Percentiles rank a stretch among this genome's conserved stretches.
Evolutionary conservation across 2,329 filamentous ascomycete genomes (phyloP).

Genomic region (Paracorniculantispora psalliotae): DNA sequence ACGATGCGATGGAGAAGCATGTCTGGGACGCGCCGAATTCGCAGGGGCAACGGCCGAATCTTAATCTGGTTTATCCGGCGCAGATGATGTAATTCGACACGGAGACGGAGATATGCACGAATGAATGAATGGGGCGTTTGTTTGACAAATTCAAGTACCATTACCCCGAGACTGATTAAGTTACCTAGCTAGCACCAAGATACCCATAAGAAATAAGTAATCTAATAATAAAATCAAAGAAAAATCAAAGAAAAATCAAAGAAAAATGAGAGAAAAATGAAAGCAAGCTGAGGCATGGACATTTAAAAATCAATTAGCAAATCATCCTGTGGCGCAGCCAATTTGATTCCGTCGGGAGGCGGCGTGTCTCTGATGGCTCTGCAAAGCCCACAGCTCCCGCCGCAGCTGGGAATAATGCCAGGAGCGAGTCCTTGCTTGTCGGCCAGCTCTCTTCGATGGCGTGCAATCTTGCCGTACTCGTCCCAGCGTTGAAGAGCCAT

Average conservation of each 20-base stretch:
- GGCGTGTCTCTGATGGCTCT: constrained; percentile 1
- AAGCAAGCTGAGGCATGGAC: too few species aligned
- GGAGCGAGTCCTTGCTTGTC: not conserved
- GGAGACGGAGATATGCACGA: too few species aligned
- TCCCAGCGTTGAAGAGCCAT: not conserved
- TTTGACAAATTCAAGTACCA: too few species aligned
- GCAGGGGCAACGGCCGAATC: not conserved
- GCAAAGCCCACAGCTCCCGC: not conserved
- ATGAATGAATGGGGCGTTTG: too few species aligned
- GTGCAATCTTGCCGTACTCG: not conserved
- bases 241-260: not conserved
- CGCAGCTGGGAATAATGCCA: not conserved
- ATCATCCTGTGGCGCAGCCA: not conserved
- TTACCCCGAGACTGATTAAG: too few species aligned
- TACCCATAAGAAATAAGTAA: not conserved
- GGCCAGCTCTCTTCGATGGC: not conserved
- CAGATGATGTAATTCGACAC: not conserved
- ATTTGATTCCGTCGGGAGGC: not conserved
- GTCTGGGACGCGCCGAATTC: not conserved
- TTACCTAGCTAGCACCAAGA: not conserved
- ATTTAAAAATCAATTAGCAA: not conserved
- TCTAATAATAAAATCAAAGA: not conserved
- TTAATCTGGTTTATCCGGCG: not conserved
- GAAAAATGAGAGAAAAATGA: not conserved
- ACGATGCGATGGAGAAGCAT: not conserved